Conservation (phyloP, 495 filamentous ascomycete species). For the Parathielavia appendiculata region DNA sequence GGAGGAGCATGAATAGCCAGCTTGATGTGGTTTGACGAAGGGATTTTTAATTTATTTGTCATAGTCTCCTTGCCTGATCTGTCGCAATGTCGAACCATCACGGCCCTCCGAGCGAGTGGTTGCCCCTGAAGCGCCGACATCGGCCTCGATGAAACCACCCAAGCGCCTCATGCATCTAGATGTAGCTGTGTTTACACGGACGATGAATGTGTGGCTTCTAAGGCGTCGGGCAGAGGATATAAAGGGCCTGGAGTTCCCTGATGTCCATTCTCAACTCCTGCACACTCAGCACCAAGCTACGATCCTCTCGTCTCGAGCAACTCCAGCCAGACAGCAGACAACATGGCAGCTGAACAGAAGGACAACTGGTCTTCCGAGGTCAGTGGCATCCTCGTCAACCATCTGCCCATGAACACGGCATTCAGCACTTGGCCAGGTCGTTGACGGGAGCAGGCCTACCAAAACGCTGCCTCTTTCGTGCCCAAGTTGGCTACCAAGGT, state of each 20-base stretch:
- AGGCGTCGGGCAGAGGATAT: constrained; percentile 4
- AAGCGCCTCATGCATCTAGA: neutral
- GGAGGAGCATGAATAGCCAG: neutral
- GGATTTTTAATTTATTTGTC: neutral
- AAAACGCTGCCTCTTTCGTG: constrained; percentile 64
- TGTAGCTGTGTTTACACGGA: neutral
- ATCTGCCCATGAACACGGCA: neutral
- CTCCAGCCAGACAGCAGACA: neutral
- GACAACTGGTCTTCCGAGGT: constrained; percentile 58
- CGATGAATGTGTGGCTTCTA: neutral
- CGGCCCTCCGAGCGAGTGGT: neutral
- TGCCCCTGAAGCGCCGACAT: constrained; percentile 9
- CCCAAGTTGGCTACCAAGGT: constrained; percentile 62
- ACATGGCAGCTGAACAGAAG: constrained; percentile 35
- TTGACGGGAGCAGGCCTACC: constrained; percentile 49
- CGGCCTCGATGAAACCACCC: neutral
- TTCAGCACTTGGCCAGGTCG: neutral
- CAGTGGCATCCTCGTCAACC: neutral
- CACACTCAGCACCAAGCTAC: neutral
- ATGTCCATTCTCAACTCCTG: neutral
- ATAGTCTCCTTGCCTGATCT: neutral
- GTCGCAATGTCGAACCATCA: neutral
- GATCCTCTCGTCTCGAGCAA: neutral
- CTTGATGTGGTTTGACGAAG: neutral
- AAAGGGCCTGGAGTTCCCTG: neutral